Conservation (phyloP, 805 yeast species). For the Candida sanyiensis region DNA sequence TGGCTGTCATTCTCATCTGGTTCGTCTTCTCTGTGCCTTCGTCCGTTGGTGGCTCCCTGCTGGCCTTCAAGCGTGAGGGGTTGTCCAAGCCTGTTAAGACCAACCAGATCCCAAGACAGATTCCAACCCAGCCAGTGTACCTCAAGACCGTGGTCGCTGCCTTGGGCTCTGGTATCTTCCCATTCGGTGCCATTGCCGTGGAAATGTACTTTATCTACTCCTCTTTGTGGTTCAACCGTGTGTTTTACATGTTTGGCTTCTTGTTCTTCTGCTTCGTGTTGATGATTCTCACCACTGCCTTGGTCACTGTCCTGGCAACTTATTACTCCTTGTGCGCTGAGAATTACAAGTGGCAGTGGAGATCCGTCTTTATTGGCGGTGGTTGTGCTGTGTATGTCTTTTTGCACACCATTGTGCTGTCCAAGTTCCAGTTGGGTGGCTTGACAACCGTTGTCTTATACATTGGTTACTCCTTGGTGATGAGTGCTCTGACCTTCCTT, state of each 20-base stretch:
- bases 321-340: conserved; percentile 86
- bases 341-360: conserved; percentile 98
- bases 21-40: conserved; percentile 78
- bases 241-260: conserved; percentile 97
- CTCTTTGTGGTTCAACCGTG: conserved; percentile 88
- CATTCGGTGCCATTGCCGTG: conserved; percentile 91
- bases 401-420: conserved; percentile 71
- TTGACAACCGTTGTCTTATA: conserved; percentile 72
- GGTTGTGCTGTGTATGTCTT: conserved; percentile 84
- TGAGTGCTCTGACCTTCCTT: conserved; percentile 66
- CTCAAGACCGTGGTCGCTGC: conserved; percentile 61
- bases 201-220: conserved; percentile 90
- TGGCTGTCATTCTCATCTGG: conserved; percentile 80
- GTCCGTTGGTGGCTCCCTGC: conserved; percentile 74
- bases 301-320: conserved; percentile 73
- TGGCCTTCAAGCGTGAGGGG: conserved; percentile 59
- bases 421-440: conserved; percentile 66
- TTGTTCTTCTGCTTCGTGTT: conserved; percentile 80
- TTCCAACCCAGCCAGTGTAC: conserved; percentile 87
- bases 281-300: conserved; percentile 73
- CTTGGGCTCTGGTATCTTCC: conserved; percentile 81
- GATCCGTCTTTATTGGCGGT: conserved; percentile 79
- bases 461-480: conserved; percentile 73
- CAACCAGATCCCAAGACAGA: conserved; percentile 94
- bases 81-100: conserved; percentile 76